Conservation (phyloP, 1,284 basidiomycete species). For the Puccinia coronata region DNA sequence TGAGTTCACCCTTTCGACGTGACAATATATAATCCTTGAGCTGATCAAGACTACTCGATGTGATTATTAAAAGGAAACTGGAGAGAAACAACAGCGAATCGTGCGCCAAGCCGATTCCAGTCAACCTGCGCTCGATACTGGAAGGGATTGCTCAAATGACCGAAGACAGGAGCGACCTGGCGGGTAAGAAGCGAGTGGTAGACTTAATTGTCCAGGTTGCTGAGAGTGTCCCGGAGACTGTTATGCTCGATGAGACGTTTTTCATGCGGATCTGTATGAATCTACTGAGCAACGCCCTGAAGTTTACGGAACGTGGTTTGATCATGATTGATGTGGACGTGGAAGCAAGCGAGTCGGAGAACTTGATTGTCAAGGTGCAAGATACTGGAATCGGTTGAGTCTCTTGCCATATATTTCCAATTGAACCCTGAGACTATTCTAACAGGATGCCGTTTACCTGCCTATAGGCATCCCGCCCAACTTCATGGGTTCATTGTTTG, state of each 20-base stretch:
- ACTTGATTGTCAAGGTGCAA: constrained; percentile 50
- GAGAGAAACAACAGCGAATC: constrained; percentile 46
- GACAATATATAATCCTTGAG: constrained; percentile 23
- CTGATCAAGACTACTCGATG: constrained; percentile 32
- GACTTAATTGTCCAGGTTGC: constrained; percentile 52
- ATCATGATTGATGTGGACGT: constrained; percentile 51
- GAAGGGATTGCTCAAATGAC: constrained; percentile 48
- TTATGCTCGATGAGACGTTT: constrained; percentile 52
- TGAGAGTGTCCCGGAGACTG: constrained; percentile 50
- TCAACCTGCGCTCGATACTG: constrained; percentile 34
- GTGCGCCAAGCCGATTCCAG: constrained; percentile 29
- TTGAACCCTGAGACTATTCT: not conserved
- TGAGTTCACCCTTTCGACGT: constrained; percentile 44
- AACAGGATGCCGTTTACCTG: not conserved
- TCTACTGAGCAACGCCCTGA: constrained; percentile 53
- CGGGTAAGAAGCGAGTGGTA: constrained; percentile 42
- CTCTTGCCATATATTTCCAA: not conserved
- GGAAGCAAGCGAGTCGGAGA: constrained; percentile 23
- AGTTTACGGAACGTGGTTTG: constrained; percentile 52
- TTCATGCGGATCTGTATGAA: constrained; percentile 53
- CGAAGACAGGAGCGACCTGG: constrained; percentile 45
- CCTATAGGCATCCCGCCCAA: constrained; percentile 34
- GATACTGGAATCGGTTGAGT: constrained; percentile 52
- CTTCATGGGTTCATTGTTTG: constrained; percentile 51
- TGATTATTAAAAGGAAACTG: constrained; percentile 33